Conservation (phyloP, 441 rosid species). For the Croton laevigatus region DNA sequence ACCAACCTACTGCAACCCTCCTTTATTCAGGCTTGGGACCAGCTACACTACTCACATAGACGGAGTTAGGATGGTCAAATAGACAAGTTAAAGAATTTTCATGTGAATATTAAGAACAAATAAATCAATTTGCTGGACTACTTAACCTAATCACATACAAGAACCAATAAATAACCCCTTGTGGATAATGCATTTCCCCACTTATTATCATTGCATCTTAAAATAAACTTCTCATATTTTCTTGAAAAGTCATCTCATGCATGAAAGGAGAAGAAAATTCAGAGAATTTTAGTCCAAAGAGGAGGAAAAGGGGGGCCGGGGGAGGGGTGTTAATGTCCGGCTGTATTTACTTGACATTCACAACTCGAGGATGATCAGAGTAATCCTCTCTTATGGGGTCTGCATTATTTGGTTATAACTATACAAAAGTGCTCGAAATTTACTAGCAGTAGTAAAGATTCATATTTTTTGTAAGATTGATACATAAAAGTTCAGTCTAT, state of each 20-base stretch:
- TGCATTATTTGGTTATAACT: too few relatives aligned
- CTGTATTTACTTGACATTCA: neutral
- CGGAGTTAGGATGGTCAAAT: too few relatives aligned
- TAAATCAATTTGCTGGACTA: neutral
- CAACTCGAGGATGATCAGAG: neutral
- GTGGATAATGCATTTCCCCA: neutral
- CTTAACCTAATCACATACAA: neutral
- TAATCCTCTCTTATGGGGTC: neutral
- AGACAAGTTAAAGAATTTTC: neutral
- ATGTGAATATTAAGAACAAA: neutral
- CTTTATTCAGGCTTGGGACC: too few relatives aligned
- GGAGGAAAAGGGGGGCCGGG: too few relatives aligned
- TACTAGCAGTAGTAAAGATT: too few relatives aligned
- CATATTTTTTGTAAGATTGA: too few relatives aligned
- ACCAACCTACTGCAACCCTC: too few relatives aligned
- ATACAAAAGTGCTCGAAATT: too few relatives aligned
- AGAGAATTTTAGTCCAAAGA: neutral
- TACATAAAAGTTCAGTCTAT: too few relatives aligned
- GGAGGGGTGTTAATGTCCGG: too few relatives aligned
- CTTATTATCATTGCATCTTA: neutral
- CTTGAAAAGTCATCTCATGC: neutral
- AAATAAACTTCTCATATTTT: slow-evolving; percentile 2
- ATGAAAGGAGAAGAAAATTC: neutral
- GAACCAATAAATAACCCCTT: neutral
- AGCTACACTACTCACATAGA: too few relatives aligned